A percentile compares a stretch with the other conserved stretches of the same genome.
phyloP scores from a whole-genome alignment of 1,284 basidiomycete species.

The Exsudoporus floridanus region DNA sequence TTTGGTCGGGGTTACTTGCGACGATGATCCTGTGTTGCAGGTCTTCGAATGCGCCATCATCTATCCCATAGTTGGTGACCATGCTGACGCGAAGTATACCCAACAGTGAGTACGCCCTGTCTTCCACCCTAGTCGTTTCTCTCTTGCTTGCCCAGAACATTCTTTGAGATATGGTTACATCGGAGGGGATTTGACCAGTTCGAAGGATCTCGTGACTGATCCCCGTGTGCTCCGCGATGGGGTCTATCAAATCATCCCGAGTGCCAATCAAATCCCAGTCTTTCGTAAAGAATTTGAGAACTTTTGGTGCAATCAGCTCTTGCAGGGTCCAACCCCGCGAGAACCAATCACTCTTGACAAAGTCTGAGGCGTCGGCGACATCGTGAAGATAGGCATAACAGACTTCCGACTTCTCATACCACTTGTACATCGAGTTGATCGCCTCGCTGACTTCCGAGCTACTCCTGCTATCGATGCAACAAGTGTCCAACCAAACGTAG shows the following conservation, averaged over 20 bases:
- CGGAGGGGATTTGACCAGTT: constrained; percentile 6
- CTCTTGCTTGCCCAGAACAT: constrained; percentile 30
- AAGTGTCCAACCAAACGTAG: constrained; percentile 33
- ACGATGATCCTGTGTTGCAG: constrained; percentile 25
- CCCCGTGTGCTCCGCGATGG: constrained; percentile 17
- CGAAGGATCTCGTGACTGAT: constrained; percentile 20
- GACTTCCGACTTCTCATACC: constrained; percentile 25
- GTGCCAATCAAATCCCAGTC: constrained; percentile 26
- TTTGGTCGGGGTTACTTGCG: constrained; percentile 25
- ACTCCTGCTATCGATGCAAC: constrained; percentile 29
- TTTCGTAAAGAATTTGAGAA: constrained; percentile 27
- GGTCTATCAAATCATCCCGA: constrained; percentile 12
- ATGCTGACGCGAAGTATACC: constrained; percentile 26
- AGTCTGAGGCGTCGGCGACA: constrained; percentile 14
- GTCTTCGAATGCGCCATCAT: constrained; percentile 20
- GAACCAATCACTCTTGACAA: constrained; percentile 31
- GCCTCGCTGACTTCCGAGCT: constrained; percentile 26
- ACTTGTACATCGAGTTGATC: constrained; percentile 33
- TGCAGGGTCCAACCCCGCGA: constrained; percentile 33
- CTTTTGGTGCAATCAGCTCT: constrained; percentile 28
- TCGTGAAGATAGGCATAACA: constrained; percentile 34
- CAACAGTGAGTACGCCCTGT: constrained; percentile 30
- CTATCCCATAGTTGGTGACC: constrained; percentile 23
- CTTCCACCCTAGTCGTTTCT: constrained; percentile 22
- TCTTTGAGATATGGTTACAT: constrained; percentile 23